Conservation (phyloP, 805 yeast genomes). For the Starmera caribaea region DNA sequence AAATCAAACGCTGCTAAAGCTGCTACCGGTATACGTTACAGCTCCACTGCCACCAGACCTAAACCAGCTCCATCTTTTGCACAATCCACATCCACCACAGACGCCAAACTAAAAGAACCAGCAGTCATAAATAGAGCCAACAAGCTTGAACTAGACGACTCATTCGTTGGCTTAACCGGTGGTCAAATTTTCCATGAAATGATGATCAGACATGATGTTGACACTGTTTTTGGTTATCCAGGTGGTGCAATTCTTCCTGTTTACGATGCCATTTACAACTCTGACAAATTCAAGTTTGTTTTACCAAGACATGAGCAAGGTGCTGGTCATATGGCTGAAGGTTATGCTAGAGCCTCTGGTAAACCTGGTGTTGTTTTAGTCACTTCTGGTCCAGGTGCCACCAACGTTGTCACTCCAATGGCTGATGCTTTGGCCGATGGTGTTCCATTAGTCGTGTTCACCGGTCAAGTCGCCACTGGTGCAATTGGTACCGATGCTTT, state of each 20-base stretch:
- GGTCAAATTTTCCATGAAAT: constrained; percentile 98
- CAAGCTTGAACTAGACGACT: constrained; percentile 52
- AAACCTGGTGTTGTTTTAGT: constrained; percentile 97
- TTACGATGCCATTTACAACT: constrained; percentile 91
- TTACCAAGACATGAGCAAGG: constrained; percentile 98
- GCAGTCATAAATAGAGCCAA: constrained; percentile 2
- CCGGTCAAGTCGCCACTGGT: constrained; percentile 94
- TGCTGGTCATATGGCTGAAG: constrained; percentile 99
- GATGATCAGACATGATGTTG: constrained; percentile 95
- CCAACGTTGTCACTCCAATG: constrained; percentile 97
- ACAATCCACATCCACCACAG: constrained; percentile 4
- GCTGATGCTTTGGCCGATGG: constrained; percentile 98
- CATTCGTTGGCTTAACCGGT: constrained; percentile 93
- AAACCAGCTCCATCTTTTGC: constrained; percentile 20
- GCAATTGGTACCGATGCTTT: constrained; percentile 98
- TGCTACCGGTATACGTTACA: constrained; percentile 5
- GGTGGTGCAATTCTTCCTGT: constrained; percentile 99
- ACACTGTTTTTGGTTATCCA: constrained; percentile 94
- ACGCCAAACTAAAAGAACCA: background rate
- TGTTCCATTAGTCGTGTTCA: constrained; percentile 90
- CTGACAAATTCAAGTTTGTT: constrained; percentile 80
- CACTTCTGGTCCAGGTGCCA: constrained; percentile 99
- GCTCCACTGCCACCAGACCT: constrained; percentile 12
- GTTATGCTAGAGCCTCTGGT: constrained; percentile 91
- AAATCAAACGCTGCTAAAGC: background rate